Conservation (phyloP, 1,284 basidiomycete genomes). For the Irpex rosettiformis region DNA sequence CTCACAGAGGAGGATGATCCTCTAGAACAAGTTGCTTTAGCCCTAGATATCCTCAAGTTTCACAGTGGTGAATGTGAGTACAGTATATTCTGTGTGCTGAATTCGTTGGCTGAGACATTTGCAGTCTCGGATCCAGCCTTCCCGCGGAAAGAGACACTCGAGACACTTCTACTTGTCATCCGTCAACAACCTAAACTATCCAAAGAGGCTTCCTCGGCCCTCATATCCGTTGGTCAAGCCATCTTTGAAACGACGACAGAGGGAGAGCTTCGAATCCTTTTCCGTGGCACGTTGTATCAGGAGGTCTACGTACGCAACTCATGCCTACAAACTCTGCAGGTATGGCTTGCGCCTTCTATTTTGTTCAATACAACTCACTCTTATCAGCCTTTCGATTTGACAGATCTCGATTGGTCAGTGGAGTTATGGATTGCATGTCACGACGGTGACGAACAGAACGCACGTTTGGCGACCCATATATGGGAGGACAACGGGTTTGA, state of each 20-base stretch:
- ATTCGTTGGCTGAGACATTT: constrained; percentile 3
- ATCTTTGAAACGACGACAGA: constrained; percentile 65
- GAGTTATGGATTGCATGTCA: constrained; percentile 90
- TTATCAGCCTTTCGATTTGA: constrained; percentile 85
- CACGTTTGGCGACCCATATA: constrained; percentile 74
- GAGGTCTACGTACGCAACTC: constrained; percentile 90
- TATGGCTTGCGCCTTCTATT: constrained; percentile 27
- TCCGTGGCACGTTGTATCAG: constrained; percentile 78
- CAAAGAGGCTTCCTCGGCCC: constrained; percentile 82
- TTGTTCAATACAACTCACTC: neutral
- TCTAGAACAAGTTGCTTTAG: constrained; percentile 85
- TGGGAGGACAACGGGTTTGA: constrained; percentile 99
- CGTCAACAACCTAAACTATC: constrained; percentile 78
- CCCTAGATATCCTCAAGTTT: constrained; percentile 83
- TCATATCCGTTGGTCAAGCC: constrained; percentile 83
- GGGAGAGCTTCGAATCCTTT: constrained; percentile 65
- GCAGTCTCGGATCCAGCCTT: constrained; percentile 67
- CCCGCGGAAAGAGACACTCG: constrained; percentile 71
- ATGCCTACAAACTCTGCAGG: constrained; percentile 89
- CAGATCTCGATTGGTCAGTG: constrained; percentile 90
- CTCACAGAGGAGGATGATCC: constrained; percentile 68
- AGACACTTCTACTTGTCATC: constrained; percentile 75
- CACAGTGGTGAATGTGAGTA: constrained; percentile 83
- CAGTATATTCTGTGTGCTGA: constrained; percentile 7
- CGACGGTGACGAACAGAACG: constrained; percentile 92